phyloP scores from a whole-genome alignment of 83 land plant genomes.

The Picea mariana region DNA sequence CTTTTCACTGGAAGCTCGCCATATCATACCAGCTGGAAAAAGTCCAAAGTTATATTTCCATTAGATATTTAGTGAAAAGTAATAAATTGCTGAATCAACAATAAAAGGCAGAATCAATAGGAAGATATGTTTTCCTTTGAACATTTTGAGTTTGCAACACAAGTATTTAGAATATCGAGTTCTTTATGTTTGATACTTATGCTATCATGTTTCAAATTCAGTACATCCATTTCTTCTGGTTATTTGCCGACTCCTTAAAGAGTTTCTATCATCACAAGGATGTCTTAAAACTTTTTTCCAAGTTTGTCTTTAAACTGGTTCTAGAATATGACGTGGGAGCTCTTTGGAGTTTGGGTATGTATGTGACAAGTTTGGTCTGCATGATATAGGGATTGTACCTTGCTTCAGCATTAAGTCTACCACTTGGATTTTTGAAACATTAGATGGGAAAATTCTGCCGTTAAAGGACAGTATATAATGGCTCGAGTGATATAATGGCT shows the following conservation, averaged over 20 bases:
- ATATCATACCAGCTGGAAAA: constrained; percentile 7
- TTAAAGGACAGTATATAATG: no score
- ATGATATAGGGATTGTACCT: no score
- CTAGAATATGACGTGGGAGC: no score
- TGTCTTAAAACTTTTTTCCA: no score
- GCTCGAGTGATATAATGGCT: no score
- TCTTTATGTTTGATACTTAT: background rate
- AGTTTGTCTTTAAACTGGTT: no score
- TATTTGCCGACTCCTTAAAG: background rate
- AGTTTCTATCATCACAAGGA: no score
- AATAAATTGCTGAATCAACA: background rate
- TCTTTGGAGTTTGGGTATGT: no score
- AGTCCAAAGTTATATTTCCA: background rate
- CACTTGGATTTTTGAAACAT: no score
- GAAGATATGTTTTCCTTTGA: background rate
- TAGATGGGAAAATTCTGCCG: no score
- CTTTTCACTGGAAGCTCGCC: constrained; percentile 4
- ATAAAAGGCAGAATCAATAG: background rate
- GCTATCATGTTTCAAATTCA: background rate
- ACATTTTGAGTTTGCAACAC: background rate
- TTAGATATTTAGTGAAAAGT: background rate
- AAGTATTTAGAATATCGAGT: background rate
- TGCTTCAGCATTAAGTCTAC: no score
- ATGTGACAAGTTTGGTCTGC: no score
- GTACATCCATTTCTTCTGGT: background rate